A percentile compares a stretch with the other conserved stretches of the same genome.
phyloP scores from a whole-genome alignment of 371 early-diverging fungal species.

The Vairimorpha ceranae region DNA sequence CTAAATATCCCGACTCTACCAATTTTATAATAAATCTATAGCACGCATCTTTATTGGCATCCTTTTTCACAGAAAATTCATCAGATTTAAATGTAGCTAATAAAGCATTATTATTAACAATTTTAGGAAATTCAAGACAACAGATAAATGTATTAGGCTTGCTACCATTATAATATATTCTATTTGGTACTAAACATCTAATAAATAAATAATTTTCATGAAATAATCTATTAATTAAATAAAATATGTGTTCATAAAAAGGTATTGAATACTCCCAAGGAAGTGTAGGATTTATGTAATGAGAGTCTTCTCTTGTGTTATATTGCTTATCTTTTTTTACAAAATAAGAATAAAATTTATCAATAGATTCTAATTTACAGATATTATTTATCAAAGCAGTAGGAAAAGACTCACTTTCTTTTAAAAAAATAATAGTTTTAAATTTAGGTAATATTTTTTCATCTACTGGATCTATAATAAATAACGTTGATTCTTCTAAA shows the following conservation, averaged over 20 bases:
- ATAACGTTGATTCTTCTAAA: not conserved
- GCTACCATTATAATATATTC: not conserved
- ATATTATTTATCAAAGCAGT: not conserved
- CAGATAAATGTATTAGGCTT: not conserved
- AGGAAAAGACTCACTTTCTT: not conserved
- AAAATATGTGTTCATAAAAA: constrained; percentile 4
- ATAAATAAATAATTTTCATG: not conserved
- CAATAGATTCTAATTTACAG: not conserved
- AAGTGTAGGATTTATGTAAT: not conserved
- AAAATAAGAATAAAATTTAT: not conserved
- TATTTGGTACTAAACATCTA: not conserved
- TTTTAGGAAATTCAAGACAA: constrained; percentile 3
- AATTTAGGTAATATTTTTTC: not conserved
- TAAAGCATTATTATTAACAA: not conserved
- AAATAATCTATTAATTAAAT: constrained; percentile 1
- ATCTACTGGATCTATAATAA: not conserved
- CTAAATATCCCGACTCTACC: not conserved
- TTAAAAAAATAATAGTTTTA: constrained; percentile 2
- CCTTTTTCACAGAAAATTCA: not conserved
- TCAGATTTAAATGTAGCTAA: not conserved
- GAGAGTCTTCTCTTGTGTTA: not conserved
- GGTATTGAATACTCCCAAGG: not conserved
- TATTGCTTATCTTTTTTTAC: not conserved
- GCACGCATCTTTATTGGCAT: constrained; percentile 4
- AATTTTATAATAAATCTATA: not conserved